phyloP scores from a whole-genome alignment of 176 grass and related monocot genomes.

The Avena eriantha region DNA sequence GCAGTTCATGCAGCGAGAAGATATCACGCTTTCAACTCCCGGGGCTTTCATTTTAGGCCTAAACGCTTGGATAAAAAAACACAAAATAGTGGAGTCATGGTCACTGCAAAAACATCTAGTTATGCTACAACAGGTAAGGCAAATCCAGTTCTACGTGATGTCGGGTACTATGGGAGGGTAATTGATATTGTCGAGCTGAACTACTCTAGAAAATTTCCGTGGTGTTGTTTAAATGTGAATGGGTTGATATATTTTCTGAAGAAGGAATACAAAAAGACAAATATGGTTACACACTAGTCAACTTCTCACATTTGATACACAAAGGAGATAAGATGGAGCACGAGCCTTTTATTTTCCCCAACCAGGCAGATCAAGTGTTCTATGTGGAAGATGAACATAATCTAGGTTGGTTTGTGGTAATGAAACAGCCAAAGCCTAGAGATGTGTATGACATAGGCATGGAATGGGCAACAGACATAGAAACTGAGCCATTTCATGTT shows the following conservation, averaged over 20 bases:
- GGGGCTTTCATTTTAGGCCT: too few species aligned
- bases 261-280: constrained; percentile 28
- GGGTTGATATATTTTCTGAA: background rate
- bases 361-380: constrained; percentile 32
- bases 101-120: background rate
- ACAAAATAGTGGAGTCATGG: constrained; percentile 31
- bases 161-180: constrained; percentile 26
- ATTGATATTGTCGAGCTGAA: constrained; percentile 31
- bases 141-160: constrained; percentile 3
- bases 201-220: background rate
- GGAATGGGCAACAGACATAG: too few species aligned
- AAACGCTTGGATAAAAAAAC: too few species aligned
- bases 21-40: too few species aligned
- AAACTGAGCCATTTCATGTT: too few species aligned
- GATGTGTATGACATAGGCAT: too few species aligned
- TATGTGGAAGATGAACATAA: constrained; percentile 8
- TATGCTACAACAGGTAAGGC: background rate
- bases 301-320: constrained; percentile 11
- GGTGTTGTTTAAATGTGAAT: constrained; percentile 43
- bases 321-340: background rate
- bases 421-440: too few species aligned
- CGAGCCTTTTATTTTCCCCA: constrained; percentile 34
- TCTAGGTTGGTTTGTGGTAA: too few species aligned
- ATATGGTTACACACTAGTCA: constrained; percentile 28
- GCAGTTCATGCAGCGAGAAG: too few species aligned